Evolutionary conservation across 2,329 filamentous ascomycete genomes (phyloP).

Genomic region (Aureobasidium leucospermi): DNA sequence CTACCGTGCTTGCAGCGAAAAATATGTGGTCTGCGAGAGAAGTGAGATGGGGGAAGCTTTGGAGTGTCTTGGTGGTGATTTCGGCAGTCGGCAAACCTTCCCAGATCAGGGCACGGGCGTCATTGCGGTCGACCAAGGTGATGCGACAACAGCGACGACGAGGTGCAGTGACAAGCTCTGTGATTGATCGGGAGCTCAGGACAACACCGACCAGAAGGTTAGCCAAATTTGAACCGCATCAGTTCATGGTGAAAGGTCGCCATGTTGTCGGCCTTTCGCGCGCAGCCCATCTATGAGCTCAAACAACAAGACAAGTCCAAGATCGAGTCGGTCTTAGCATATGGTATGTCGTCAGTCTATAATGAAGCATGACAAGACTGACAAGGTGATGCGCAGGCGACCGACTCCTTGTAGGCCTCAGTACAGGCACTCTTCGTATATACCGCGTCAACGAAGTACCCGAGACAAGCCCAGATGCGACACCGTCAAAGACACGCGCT

Average conservation of each 20-base stretch:
- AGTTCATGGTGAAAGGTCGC: constrained; percentile 9
- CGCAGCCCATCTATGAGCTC: constrained; percentile 94
- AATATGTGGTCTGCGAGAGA: background rate
- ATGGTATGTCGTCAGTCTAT: constrained; percentile 49
- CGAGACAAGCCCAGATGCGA: constrained; percentile 34
- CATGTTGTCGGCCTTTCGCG: constrained; percentile 97
- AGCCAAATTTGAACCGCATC: background rate
- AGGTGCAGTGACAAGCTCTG: background rate
- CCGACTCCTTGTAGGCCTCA: constrained; percentile 83
- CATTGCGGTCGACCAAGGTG: background rate
- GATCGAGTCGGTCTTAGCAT: constrained; percentile 91
- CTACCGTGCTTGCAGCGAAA: background rate
- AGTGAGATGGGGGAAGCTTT: background rate
- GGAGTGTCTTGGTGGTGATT: background rate
- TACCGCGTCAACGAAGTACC: constrained; percentile 76
- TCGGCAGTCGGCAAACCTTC: constrained; percentile 1
- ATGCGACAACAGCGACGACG: constrained; percentile 10
- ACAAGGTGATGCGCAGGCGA: constrained; percentile 52
- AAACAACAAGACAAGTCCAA: constrained; percentile 91
- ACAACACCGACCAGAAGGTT: background rate
- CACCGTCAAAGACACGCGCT: constrained; percentile 32
- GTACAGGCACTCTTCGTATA: constrained; percentile 78
- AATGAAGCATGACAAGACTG: background rate
- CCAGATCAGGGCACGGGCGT: background rate
- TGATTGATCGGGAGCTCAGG: background rate